Evolutionary conservation across 495 filamentous ascomycete species (phyloP).

Genomic region (Geopyxis carbonaria): DNA sequence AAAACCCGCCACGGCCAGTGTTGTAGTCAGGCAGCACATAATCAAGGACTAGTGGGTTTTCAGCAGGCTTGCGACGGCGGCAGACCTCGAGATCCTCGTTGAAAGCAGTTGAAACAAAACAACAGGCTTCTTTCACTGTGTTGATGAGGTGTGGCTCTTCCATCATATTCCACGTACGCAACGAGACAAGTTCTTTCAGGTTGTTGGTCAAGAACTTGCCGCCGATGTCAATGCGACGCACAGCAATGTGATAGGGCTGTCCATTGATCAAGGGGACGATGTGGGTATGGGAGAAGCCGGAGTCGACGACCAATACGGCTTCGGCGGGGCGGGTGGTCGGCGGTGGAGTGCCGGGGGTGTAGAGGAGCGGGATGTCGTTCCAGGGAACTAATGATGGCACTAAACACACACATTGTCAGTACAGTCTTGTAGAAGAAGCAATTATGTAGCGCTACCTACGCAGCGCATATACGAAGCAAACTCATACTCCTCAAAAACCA

Average conservation of each 20-base stretch:
- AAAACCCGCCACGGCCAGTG: constrained; percentile 49
- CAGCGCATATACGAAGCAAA: constrained; percentile 70
- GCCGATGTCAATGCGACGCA: constrained; percentile 78
- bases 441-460: constrained; percentile 45
- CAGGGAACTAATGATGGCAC: constrained; percentile 67
- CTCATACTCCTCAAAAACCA: constrained; percentile 96
- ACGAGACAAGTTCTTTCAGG: constrained; percentile 73
- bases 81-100: constrained; percentile 50
- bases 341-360: constrained; percentile 30
- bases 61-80: constrained; percentile 30
- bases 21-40: constrained; percentile 91
- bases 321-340: constrained; percentile 46
- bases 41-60: constrained; percentile 68
- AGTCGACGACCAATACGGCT: constrained; percentile 73
- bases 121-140: constrained; percentile 82
- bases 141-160: constrained; percentile 86
- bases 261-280: constrained; percentile 72
- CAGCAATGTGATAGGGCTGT: constrained; percentile 57
- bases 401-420: constrained; percentile 26
- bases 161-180: constrained; percentile 84
- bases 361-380: constrained; percentile 53
- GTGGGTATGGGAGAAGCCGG: constrained; percentile 87
- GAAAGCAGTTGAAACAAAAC: constrained; percentile 71
- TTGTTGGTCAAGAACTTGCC: constrained; percentile 93
- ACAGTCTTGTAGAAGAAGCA: constrained; percentile 5